Base-by-base conservation (phyloP, 2,329 filamentous ascomycete species). In the Neurospora sp. region DNA sequence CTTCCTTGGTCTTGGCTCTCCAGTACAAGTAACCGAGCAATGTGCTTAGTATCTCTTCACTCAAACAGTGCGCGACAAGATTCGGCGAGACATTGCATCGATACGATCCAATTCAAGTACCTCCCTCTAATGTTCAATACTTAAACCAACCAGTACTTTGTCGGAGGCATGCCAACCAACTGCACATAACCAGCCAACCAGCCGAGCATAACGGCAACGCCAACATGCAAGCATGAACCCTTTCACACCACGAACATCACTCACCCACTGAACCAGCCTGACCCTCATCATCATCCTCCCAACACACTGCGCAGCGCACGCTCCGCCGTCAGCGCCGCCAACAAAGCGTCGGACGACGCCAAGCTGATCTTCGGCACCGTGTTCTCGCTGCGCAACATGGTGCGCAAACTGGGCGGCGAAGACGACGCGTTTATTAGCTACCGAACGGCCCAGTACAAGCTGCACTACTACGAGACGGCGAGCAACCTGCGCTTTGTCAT, bases 391-490 rank as follows among this genome's bases (percentile, higher is more conserved):
- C 91, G 96, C 76, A 97, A 97, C 82, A 97, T 99, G 91, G 93
- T 92, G 72, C 92, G 93, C 80, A 97, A 97, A 84, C 87, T 99
- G 66, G 95, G 95, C 77, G 95, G 95, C 74, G 89, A 92, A 69
- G 93, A 97, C 79, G 95, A 97, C 83, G 93, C 92, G 78, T 99
- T 99, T 81, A 91, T 99, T 75, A 93, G 91, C 75, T 99, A 92
- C 82, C 91, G 93, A 75, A 99, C 96, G 68, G 92, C 87, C 75
- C 91, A 97, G 81, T 99, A 99, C 86, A 97, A 97, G 83, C 87
- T 99, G 76, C 96, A 99, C 83, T 99, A 97, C 84, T 99, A 97
- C 85, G 96, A 99, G 84, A 98, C 96, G 12, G 93, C 94, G 0
- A 96, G 93, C 68, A 96, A 92, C 79, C 89, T 97, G 81, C 96